Evolutionary conservation across 305 asterid species (phyloP).

Genomic region (Fraxinus ornus): DNA sequence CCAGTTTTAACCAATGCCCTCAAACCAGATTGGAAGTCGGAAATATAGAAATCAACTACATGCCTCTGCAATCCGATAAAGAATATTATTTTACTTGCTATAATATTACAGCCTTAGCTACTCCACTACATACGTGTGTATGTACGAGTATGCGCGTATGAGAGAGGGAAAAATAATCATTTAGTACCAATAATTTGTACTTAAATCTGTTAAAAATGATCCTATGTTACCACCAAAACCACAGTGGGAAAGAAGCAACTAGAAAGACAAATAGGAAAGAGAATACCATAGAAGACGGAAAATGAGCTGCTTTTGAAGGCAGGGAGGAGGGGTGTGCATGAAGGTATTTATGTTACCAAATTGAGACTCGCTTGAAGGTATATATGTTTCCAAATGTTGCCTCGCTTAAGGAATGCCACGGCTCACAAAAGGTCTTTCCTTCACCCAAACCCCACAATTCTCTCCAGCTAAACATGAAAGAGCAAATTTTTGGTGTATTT

Average conservation of each 20-base stretch:
- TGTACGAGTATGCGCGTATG: not conserved
- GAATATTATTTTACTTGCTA: not conserved
- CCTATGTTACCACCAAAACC: not conserved
- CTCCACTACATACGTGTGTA: not conserved
- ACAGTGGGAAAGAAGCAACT: not conserved
- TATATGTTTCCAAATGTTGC: not conserved
- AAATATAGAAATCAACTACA: conserved; percentile 74
- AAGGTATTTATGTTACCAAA: not conserved
- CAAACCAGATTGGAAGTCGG: conserved; percentile 83
- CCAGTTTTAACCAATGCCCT: conserved; percentile 86
- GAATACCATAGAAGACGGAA: not conserved
- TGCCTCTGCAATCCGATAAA: conserved; percentile 54
- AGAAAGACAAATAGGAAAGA: not conserved
- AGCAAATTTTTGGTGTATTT: not conserved
- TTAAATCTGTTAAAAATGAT: not conserved
- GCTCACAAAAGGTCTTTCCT: not conserved
- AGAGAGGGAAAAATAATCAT: not conserved
- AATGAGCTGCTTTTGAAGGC: not conserved
- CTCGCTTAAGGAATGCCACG: not conserved
- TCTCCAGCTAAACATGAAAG: not conserved
- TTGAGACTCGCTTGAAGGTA: not conserved
- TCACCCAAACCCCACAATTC: not conserved
- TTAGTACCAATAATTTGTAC: not conserved
- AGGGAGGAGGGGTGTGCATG: not conserved
- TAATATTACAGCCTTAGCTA: not conserved